Percentiles rank a stretch among this genome's conserved stretches.
Conservation (phyloP, 164 flowering plant genomes). For the Hamamelis virginiana region DNA sequence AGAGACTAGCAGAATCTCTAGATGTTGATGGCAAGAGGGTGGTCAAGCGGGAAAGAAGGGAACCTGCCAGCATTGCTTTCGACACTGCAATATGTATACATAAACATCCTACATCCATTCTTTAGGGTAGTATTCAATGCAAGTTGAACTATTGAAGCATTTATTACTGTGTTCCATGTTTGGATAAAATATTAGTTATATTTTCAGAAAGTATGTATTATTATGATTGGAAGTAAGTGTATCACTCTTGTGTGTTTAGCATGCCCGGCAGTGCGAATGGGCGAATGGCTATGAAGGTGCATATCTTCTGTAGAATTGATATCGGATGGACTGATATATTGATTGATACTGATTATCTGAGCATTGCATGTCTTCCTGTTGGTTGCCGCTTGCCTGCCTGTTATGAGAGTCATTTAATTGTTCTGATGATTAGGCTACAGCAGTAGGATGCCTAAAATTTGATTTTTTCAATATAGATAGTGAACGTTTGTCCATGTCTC, state of each 20-base stretch:
- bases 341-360: neutral
- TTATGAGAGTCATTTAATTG: neutral
- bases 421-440: no score
- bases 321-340: no score
- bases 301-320: neutral
- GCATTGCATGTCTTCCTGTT: neutral
- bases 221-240: no score
- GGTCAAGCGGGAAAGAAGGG: conserved; percentile 94
- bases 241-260: no score
- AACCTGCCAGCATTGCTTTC: conserved; percentile 95
- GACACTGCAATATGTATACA: conserved; percentile 91
- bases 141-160: neutral
- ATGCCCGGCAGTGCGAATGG: neutral
- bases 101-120: neutral
- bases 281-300: neutral
- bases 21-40: conserved; percentile 93
- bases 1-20: conserved; percentile 87
- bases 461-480: neutral
- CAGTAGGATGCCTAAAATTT: neutral
- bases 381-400: neutral
- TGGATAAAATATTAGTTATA: neutral
- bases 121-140: conserved; percentile 3
- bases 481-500: neutral
- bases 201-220: neutral
- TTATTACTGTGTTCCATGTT: neutral